Base-by-base conservation (phyloP, 2,329 filamentous ascomycete genomes). In the Paraphaeosphaeria sporulosa region DNA sequence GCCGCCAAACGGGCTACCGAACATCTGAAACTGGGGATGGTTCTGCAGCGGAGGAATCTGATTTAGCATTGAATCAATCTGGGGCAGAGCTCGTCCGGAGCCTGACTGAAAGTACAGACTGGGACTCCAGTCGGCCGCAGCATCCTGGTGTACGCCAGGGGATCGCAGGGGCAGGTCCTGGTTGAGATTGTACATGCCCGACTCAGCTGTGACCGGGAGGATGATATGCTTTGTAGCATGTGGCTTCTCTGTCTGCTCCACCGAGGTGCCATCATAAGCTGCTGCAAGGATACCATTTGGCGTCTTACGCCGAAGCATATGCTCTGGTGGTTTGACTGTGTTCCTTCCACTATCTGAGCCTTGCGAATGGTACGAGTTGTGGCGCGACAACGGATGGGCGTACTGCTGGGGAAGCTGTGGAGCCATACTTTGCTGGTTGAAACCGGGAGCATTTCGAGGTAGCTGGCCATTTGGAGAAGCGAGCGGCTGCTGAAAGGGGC, bases 261-360 rank as follows among this genome's bases (percentile, higher is more conserved):
- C 84, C 1, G 89, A 88, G 5, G 91, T 92, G 34, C 91, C 93
- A 83, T 98, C 94, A 72, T 97, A 97, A 12, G 93, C 93, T 56
- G 92, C 93, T 65, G 94, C 90, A 62, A 98, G 86, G 40, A 93
- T 97, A n/a, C 94, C 95, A 72, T 90, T 94, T 4, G 94, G 95
- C 9, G 94, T 98, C 78, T 98, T 98, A 66, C 94, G 88, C 66
- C 94, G 88, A 58, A 97, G 83, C 69, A 92, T 91, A 76, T 96
- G 89, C 76, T 97, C 93, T 56, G 77, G 76, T 12, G 75, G 72
- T 55, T 78, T 77, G 19, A 65, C 56, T n/a, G 64, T 51, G 43
- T 63, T 58, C 42, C 62, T 66, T 57, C 63, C 66, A 53, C 69
- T 60, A 9, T 74, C 72, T 40, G 69, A 61, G 34, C 64, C 60